Conservation (phyloP, 176 grass and related monocot species). For the Oryza meridionalis region DNA sequence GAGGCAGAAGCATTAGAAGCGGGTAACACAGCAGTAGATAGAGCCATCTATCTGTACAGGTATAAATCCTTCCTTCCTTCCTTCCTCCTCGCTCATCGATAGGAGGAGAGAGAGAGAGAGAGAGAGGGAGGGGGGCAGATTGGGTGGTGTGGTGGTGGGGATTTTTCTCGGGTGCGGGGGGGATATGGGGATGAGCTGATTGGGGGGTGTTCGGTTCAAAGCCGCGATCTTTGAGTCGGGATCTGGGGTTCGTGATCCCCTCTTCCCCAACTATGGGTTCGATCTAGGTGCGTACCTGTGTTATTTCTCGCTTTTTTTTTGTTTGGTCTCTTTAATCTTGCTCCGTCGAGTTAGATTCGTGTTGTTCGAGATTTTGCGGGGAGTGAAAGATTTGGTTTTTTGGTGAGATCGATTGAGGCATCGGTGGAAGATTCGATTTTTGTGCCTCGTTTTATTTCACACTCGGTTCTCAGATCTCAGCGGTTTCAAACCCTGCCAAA, state of each 20-base stretch:
- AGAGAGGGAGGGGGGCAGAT: background rate
- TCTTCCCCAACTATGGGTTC: conserved; percentile 2
- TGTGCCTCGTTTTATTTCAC: conserved; percentile 16
- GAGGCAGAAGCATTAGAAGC: conserved; percentile 27
- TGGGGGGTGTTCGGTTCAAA: background rate
- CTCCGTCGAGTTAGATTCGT: conserved; percentile 13
- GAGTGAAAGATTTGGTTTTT: conserved; percentile 23
- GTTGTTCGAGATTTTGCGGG: background rate
- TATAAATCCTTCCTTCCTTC: conserved; percentile 47
- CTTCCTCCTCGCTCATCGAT: conserved; percentile 37
- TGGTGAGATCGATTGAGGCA: conserved; percentile 37
- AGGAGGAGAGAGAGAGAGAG: background rate
- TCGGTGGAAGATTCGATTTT: conserved; percentile 39
- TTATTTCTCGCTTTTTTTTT: background rate
- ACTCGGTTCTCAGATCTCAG: conserved; percentile 35
- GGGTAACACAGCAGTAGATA: conserved; percentile 63
- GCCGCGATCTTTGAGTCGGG: conserved; percentile 17
- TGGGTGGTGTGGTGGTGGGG: conserved; percentile 26
- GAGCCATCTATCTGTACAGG: conserved; percentile 58
- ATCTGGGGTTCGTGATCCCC: conserved; percentile 13
- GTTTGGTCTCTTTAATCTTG: background rate
- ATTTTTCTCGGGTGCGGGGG: conserved; percentile 27
- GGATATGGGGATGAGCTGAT: conserved; percentile 34
- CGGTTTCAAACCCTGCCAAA: background rate
- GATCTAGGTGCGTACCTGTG: conserved; percentile 34